These are phyloP conservation scores for Metschnikowia santaceciliae DNA, from an alignment of 805 yeast genomes.

Conservation along the genomic window DNA sequence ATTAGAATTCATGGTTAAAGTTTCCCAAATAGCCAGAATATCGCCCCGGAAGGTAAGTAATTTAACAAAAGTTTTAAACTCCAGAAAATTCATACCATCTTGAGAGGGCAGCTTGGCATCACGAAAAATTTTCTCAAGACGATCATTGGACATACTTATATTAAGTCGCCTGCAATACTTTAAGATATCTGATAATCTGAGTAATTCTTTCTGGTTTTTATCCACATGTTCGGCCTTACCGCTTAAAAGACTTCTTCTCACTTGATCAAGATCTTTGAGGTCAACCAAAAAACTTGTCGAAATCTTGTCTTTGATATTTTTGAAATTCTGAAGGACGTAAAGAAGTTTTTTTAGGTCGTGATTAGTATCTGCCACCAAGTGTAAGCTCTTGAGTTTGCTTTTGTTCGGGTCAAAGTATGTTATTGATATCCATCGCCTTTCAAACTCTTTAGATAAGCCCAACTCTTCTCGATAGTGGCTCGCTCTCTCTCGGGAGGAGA, in stretches of 20 bases:
- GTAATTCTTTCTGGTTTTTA: slow-evolving; percentile 24
- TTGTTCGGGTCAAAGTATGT: slow-evolving; percentile 60
- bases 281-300: slow-evolving; percentile 51
- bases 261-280: slow-evolving; percentile 33
- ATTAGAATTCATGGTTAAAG: slow-evolving; percentile 19
- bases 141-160: slow-evolving; percentile 59
- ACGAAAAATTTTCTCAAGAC: slow-evolving; percentile 48
- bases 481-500: slow-evolving; percentile 67
- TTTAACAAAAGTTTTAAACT: slow-evolving; percentile 73
- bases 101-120: slow-evolving; percentile 29
- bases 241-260: slow-evolving; percentile 23
- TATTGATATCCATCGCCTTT: slow-evolving; percentile 74
- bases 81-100: slow-evolving; percentile 55
- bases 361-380: slow-evolving; percentile 66
- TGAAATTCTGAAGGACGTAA: slow-evolving; percentile 54
- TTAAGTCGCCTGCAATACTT: slow-evolving; percentile 64
- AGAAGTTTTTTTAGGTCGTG: slow-evolving; percentile 56
- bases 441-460: slow-evolving; percentile 62
- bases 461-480: slow-evolving; percentile 83
- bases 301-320: slow-evolving; percentile 55
- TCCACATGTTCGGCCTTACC: slow-evolving; percentile 19
- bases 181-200: slow-evolving; percentile 65
- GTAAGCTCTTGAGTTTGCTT: slow-evolving; percentile 71
- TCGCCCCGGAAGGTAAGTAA: slow-evolving; percentile 65
- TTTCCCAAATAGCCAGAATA: slow-evolving; percentile 47